These are phyloP conservation scores for Malassezia cuniculi DNA, from an alignment of 1,284 basidiomycete species.

Conservation along the genomic window DNA sequence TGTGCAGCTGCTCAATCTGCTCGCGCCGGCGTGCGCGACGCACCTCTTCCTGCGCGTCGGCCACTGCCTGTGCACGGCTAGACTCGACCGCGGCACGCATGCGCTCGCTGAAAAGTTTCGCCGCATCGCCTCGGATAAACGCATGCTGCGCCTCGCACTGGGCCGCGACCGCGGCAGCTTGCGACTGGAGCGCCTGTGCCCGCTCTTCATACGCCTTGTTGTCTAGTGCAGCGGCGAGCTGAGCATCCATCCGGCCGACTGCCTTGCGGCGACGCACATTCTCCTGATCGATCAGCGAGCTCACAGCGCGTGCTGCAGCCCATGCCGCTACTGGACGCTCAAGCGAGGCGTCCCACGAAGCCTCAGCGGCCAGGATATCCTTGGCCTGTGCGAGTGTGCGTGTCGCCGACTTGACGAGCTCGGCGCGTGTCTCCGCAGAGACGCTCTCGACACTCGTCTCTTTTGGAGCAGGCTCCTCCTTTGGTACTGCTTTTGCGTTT, in stretches of 20 bases:
- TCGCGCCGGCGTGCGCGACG: neutral
- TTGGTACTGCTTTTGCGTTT: neutral
- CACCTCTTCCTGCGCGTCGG: too few species aligned
- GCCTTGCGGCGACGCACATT: conserved; percentile 24
- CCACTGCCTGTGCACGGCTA: too few species aligned
- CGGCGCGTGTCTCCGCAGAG: conserved; percentile 13
- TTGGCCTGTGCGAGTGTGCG: conserved; percentile 12
- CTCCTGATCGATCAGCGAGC: conserved; percentile 34
- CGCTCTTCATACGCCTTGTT: conserved; percentile 15
- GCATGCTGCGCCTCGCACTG: conserved; percentile 28
- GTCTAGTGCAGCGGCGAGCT: conserved; percentile 11
- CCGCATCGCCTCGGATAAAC: conserved; percentile 25
- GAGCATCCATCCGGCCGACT: conserved; percentile 12
- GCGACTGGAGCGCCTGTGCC: conserved; percentile 16
- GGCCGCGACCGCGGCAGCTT: conserved; percentile 27
- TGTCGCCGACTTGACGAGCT: conserved; percentile 12
- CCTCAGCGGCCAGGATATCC: conserved; percentile 18
- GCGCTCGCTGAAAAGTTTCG: conserved; percentile 24
- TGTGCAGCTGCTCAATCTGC: conserved; percentile 1
- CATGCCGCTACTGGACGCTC: conserved; percentile 31
- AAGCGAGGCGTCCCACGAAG: conserved; percentile 21
- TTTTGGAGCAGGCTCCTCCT: neutral
- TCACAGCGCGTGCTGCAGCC: conserved; percentile 22
- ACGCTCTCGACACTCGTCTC: neutral
- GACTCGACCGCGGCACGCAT: conserved; percentile 18